A percentile compares a stretch with the other conserved stretches of the same genome.
phyloP scores from a whole-genome alignment of 192 early-diverging fungal genomes.

The Coemansia sp. region DNA sequence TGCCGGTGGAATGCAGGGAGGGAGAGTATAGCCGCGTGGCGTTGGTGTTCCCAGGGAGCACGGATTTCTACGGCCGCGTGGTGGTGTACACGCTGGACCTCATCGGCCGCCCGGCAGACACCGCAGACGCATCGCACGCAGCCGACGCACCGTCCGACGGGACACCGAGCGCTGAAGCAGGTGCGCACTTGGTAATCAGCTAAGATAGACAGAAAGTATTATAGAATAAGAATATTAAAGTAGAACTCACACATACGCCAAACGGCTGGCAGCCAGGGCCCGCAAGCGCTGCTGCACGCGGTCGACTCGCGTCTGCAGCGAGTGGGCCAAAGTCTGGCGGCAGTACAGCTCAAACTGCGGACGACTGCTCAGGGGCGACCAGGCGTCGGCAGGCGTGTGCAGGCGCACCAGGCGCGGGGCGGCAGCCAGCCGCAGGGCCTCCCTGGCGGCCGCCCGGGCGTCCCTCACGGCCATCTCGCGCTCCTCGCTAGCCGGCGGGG shows the following conservation, averaged over 20 bases:
- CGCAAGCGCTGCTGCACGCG: conserved; percentile 39
- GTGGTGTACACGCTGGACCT: conserved; percentile 74
- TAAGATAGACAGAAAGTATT: not conserved
- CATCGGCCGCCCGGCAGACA: conserved; percentile 41
- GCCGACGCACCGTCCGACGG: too few relatives aligned
- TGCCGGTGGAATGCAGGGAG: conserved; percentile 21
- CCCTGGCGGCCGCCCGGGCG: conserved; percentile 20
- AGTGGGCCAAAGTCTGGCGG: conserved; percentile 46
- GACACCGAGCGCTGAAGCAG: too few relatives aligned
- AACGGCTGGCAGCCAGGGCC: conserved; percentile 7
- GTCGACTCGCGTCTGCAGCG: conserved; percentile 39
- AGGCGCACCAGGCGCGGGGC: conserved; percentile 38
- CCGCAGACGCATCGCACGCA: not conserved
- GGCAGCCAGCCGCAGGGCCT: conserved; percentile 39
- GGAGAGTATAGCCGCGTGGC: conserved; percentile 49
- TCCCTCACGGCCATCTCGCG: conserved; percentile 24
- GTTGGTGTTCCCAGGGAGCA: conserved; percentile 69
- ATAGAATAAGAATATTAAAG: not conserved
- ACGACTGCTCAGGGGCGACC: conserved; percentile 32
- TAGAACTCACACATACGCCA: not conserved
- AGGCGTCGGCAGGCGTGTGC: not conserved
- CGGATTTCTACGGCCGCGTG: conserved; percentile 86
- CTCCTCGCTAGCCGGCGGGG: not conserved
- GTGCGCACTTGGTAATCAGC: not conserved
- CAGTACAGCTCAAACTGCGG: conserved; percentile 48